These are phyloP conservation scores for Canna indica DNA, from an alignment of 176 grass and related monocot species.

Conservation along the genomic window DNA sequence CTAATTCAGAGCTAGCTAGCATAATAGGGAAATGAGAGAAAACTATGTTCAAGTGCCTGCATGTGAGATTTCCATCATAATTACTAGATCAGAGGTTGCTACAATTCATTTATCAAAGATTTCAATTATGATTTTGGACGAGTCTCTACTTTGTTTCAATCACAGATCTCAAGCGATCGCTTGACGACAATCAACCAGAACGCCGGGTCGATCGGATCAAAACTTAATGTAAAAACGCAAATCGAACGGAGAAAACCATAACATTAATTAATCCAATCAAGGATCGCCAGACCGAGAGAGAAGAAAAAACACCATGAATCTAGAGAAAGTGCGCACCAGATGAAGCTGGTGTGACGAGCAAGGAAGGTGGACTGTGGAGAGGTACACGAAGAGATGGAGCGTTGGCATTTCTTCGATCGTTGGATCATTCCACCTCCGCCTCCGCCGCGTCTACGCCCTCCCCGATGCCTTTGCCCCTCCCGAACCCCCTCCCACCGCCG, in stretches of 20 bases:
- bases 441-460: conserved; percentile 22
- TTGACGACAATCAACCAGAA: too few relatives aligned
- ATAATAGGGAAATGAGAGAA: not conserved
- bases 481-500: not conserved
- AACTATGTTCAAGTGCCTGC: too few relatives aligned
- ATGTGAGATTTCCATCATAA: not conserved
- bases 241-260: not conserved
- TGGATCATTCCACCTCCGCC: conserved; percentile 24
- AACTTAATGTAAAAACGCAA: too few relatives aligned
- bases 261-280: not conserved
- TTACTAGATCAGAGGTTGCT: not conserved
- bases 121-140: too few relatives aligned
- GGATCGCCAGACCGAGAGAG: not conserved
- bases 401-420: conserved; percentile 18
- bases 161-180: too few relatives aligned
- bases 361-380: conserved; percentile 34
- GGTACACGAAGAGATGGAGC: conserved; percentile 26
- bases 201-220: too few relatives aligned
- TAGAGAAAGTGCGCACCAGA: conserved; percentile 31
- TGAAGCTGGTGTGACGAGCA: conserved; percentile 39
- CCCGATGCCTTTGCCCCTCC: not conserved
- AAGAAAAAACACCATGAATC: not conserved
- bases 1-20: too few relatives aligned
- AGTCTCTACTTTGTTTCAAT: too few relatives aligned
- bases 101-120: not conserved